Percentiles rank a stretch among this genome's conserved stretches.
Evolutionary conservation across 768 basidiomycete genomes (phyloP).

Genomic region (Ramaria rubella): DNA sequence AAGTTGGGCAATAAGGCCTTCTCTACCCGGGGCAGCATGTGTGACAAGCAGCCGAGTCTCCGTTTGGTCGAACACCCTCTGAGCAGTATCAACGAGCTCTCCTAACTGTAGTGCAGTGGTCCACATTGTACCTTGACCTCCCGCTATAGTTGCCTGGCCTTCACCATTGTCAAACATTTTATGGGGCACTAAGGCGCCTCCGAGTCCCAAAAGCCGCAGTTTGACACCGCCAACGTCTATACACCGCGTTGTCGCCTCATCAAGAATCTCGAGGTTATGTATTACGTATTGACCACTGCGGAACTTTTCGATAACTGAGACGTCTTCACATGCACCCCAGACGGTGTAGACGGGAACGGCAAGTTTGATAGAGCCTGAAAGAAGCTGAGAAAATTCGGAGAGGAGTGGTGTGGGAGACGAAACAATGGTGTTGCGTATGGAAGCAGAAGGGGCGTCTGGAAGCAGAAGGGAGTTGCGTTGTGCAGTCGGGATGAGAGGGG

Average conservation of each 20-base stretch:
- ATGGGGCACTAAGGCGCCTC: slow-evolving; percentile 90
- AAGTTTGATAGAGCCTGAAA: slow-evolving; percentile 86
- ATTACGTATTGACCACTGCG: slow-evolving; percentile 75
- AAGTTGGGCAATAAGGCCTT: slow-evolving; percentile 88
- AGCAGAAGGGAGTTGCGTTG: slow-evolving; percentile 75
- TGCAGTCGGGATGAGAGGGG: slow-evolving; percentile 80
- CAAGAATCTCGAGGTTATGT: slow-evolving; percentile 85
- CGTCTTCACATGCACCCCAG: slow-evolving; percentile 97
- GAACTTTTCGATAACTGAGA: slow-evolving; percentile 87
- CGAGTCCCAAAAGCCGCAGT: slow-evolving; percentile 89
- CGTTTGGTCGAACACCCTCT: slow-evolving; percentile 84
- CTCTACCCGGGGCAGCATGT: slow-evolving; percentile 87
- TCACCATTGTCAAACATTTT: slow-evolving; percentile 95
- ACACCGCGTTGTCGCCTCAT: slow-evolving; percentile 91
- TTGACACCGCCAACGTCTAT: slow-evolving; percentile 91
- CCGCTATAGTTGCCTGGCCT: slow-evolving; percentile 93
- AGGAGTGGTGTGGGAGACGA: slow-evolving; percentile 59
- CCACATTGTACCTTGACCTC: slow-evolving; percentile 99
- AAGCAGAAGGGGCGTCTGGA: slow-evolving; percentile 57
- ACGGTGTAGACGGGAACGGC: slow-evolving; percentile 93
- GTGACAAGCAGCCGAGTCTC: slow-evolving; percentile 93
- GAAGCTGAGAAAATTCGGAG: slow-evolving; percentile 89
- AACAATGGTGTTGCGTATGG: slow-evolving; percentile 61
- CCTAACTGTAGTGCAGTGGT: slow-evolving; percentile 95
- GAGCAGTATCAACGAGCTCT: slow-evolving; percentile 95